Evolutionary conservation across 257 asterid genomes (phyloP), one percentile per base, ranked within the genome.

Genomic region (Solanum tarapatanum): DNA sequence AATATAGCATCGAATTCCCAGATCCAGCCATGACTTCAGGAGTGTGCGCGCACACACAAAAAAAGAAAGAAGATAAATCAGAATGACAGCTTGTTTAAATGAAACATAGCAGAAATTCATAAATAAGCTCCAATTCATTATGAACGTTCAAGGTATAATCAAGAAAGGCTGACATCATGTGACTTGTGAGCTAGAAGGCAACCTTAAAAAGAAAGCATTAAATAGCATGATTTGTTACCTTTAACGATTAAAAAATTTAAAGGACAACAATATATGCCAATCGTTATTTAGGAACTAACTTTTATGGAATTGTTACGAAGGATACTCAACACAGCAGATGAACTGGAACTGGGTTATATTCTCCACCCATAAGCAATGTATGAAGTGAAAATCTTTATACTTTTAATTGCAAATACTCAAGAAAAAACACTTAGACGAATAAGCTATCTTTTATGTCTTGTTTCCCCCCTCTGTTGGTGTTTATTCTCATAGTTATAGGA

Each of bases 1-100:
- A 96, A 87, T 94, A 95, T 4, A 94, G 64, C 99, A 97, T 97
- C 28, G 99, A 95, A 93, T 90, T 97, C 91, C 98, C 98, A 33
- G 96, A 77, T 48, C 93, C 97, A 86, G 98, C 98, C 98, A 96
- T 96, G 85, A 77, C 69, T 89, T 86, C 83, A 85, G 68, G 64
- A 39, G 35, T 33, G 39, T 43, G 1, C 43, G 1, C 60, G 16
- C 45, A 30, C 64, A 19, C 11, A 55, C 6, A 51, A 51, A 51
- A 55, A 73, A n/a, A 28, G 2, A 5, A 80, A 28, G 2, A 17
- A 82, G 21, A 43, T 4, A 48, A 48, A 48, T 82, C 10, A 82
- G 85, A 82, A 17, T 48, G 69, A 30, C 9, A 36, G 21, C 11
- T 82, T 45, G 41, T 28, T 28, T 30, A 28, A 48, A 28, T 19